Conservation (phyloP, 495 filamentous ascomycete genomes). For the Cryomyces minteri region DNA sequence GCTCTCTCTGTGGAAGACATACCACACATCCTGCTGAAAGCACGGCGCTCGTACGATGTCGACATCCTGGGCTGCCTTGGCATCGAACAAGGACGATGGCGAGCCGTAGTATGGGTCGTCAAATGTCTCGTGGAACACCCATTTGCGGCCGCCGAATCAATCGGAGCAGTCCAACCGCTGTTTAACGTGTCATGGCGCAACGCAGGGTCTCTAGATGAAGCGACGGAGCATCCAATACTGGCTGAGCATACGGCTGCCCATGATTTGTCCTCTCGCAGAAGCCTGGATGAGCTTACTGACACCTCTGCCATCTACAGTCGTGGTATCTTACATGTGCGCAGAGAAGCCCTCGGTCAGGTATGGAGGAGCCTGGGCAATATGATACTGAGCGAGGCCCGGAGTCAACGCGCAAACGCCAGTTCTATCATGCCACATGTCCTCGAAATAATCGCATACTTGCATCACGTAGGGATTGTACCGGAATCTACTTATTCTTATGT, state of each 20-base stretch:
- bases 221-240: not conserved
- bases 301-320: not conserved
- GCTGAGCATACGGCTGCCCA: not conserved
- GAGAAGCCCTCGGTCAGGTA: slow-evolving; percentile 21
- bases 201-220: not conserved
- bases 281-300: slow-evolving; percentile 2
- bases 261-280: not conserved
- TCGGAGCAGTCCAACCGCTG: not conserved
- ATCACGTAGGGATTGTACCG: slow-evolving; percentile 38
- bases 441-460: slow-evolving; percentile 38
- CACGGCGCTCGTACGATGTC: slow-evolving; percentile 1
- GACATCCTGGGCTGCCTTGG: slow-evolving; percentile 17
- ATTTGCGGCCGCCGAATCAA: not conserved
- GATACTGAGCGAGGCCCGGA: slow-evolving; percentile 32
- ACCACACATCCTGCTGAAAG: slow-evolving; percentile 5
- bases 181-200: not conserved
- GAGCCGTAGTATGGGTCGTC: slow-evolving; percentile 19
- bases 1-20: not conserved
- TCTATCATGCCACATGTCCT: slow-evolving; percentile 37
- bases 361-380: slow-evolving; percentile 36
- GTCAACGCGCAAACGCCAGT: slow-evolving; percentile 19
- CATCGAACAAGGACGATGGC: slow-evolving; percentile 15
- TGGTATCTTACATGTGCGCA: not conserved
- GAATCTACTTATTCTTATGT: slow-evolving; percentile 35
- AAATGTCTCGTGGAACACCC: slow-evolving; percentile 10